A percentile compares a stretch with the other conserved stretches of the same genome.
Evolutionary conservation across 1,284 basidiomycete genomes (phyloP).

Genomic region (Hemileia vastatrix): DNA sequence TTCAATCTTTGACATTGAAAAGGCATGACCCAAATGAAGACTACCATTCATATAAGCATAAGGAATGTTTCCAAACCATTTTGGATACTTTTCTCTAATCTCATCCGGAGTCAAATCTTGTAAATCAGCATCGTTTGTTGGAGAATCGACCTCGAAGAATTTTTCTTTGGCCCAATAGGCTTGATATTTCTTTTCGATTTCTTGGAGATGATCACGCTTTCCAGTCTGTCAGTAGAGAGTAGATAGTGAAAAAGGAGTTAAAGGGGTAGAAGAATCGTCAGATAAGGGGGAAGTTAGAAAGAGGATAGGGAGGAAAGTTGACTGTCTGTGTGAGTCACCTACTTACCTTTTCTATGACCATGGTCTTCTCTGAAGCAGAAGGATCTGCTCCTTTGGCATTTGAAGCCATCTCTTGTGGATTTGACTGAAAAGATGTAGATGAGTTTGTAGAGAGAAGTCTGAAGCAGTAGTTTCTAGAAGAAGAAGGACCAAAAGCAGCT

Average conservation of each 20-base stretch:
- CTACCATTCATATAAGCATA: conserved; percentile 98
- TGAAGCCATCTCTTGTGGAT: not conserved
- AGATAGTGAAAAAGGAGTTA: not conserved
- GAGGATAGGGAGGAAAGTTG: too few species aligned
- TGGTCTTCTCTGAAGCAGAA: too few species aligned
- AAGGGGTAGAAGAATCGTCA: too few species aligned
- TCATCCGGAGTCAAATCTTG: conserved; percentile 54
- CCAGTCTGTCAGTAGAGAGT: conserved; percentile 57
- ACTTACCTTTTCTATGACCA: too few species aligned
- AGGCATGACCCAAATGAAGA: conserved; percentile 91
- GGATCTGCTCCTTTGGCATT: too few species aligned
- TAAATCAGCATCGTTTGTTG: conserved; percentile 57
- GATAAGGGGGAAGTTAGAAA: too few species aligned
- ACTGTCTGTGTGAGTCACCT: too few species aligned
- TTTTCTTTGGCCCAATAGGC: conserved; percentile 57
- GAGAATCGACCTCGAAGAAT: conserved; percentile 72
- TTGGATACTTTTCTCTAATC: conserved; percentile 62
- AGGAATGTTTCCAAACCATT: conserved; percentile 95
- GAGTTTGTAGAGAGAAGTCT: not conserved
- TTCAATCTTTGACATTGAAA: conserved; percentile 96
- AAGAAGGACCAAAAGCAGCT: not conserved
- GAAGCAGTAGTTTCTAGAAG: not conserved
- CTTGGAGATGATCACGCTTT: conserved; percentile 78
- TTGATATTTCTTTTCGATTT: conserved; percentile 76
- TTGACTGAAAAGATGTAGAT: not conserved